phyloP scores from a whole-genome alignment of 2,329 filamentous ascomycete genomes.

The Alternaria atra region DNA sequence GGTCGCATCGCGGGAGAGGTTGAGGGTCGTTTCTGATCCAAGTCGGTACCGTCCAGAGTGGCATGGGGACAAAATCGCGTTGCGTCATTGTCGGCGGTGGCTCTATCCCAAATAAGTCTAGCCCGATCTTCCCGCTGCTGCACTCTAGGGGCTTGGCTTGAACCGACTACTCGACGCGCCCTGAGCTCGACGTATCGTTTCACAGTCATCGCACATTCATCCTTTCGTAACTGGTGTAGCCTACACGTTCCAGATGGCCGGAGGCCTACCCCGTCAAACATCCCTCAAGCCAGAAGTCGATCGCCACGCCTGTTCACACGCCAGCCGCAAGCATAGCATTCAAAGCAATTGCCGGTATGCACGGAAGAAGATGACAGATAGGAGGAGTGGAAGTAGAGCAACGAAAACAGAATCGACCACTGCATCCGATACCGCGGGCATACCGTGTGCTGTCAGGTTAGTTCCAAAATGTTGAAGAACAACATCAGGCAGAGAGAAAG shows the following conservation, averaged over 20 bases:
- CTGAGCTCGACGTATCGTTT: not conserved
- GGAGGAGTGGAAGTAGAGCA: not conserved
- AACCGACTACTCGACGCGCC: not conserved
- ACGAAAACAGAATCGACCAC: not conserved
- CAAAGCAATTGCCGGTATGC: not conserved
- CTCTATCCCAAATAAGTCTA: not conserved
- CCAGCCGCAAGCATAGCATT: not conserved
- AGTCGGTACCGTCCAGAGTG: not conserved
- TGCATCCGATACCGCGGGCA: not conserved
- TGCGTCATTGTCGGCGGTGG: slow-evolving; percentile 5
- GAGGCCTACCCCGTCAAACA: not conserved
- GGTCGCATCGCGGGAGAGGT: not conserved
- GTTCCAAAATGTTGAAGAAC: not conserved
- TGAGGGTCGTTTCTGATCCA: not conserved
- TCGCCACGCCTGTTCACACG: not conserved
- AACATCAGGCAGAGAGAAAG: not conserved
- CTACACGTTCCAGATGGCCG: not conserved
- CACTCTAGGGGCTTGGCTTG: not conserved
- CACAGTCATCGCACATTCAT: not conserved
- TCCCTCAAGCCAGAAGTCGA: not conserved
- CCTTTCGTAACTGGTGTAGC: not conserved
- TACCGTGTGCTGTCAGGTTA: not conserved
- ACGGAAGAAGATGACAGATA: not conserved
- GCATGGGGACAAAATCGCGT: not conserved
- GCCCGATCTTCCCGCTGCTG: not conserved